Evolutionary conservation across 768 basidiomycete species (phyloP).

Genomic region (Leccinum arenicola): DNA sequence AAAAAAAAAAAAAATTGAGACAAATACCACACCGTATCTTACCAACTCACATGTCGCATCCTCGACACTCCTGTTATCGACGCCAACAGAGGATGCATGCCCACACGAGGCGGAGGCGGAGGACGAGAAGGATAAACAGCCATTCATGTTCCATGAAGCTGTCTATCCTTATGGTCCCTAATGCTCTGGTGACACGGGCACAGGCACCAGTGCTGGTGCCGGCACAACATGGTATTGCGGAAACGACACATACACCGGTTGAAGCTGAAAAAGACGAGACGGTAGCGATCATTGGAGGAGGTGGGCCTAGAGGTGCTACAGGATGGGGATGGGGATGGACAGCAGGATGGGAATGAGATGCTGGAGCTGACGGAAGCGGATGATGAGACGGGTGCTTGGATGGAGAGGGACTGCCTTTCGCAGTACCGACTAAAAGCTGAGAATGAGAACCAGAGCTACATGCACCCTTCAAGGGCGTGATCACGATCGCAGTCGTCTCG

Average conservation of each 20-base stretch:
- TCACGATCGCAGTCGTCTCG: constrained; percentile 8
- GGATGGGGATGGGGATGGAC: not conserved
- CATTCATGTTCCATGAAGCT: too few species aligned
- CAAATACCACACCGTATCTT: too few species aligned
- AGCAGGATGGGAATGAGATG: not conserved
- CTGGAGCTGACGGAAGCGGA: too few species aligned
- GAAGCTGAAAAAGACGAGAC: constrained; percentile 14
- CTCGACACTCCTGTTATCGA: too few species aligned
- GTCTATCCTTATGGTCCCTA: too few species aligned
- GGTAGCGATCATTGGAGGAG: constrained; percentile 13
- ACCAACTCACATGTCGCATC: too few species aligned
- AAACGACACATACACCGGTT: constrained; percentile 21
- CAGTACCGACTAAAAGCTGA: not conserved
- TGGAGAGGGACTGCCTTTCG: not conserved
- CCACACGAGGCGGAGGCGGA: too few species aligned
- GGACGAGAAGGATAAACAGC: too few species aligned
- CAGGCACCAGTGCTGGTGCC: not conserved
- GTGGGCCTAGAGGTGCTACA: not conserved
- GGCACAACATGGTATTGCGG: constrained; percentile 15
- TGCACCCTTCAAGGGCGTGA: not conserved
- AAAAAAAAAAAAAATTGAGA: too few species aligned
- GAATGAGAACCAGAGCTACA: not conserved
- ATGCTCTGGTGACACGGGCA: too few species aligned
- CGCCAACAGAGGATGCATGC: too few species aligned
- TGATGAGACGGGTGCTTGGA: too few species aligned